Percentiles rank a stretch among this genome's conserved stretches.
Conservation (phyloP, 164 flowering plant species). For the Berberis vulgaris region DNA sequence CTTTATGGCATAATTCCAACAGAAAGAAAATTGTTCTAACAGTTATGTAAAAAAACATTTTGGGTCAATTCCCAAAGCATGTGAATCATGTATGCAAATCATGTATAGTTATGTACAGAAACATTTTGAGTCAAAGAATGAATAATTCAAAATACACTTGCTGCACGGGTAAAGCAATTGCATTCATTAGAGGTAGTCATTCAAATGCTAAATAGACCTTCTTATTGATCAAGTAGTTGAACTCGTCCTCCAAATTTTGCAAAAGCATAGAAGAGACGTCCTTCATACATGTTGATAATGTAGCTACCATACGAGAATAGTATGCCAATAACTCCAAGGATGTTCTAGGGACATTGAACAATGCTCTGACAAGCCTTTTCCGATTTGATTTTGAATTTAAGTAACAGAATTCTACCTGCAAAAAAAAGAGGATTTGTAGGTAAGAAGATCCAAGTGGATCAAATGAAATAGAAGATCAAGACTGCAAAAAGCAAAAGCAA, state of each 20-base stretch:
- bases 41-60: too few relatives aligned
- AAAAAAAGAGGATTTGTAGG: background rate
- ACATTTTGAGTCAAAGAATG: background rate
- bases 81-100: too few relatives aligned
- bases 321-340: slow-evolving; percentile 87
- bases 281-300: slow-evolving; percentile 94
- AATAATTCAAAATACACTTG: background rate
- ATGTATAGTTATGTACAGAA: too few relatives aligned
- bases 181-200: background rate
- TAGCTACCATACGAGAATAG: slow-evolving; percentile 97
- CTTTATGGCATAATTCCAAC: too few relatives aligned
- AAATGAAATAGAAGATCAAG: background rate
- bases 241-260: slow-evolving; percentile 91
- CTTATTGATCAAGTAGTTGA: slow-evolving; percentile 78
- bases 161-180: background rate
- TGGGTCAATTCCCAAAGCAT: too few relatives aligned
- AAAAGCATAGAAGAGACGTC: slow-evolving; percentile 76
- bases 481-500: slow-evolving; percentile 2
- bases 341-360: slow-evolving; percentile 94
- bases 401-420: slow-evolving; percentile 95
- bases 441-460: background rate
- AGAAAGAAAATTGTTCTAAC: too few relatives aligned
- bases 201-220: slow-evolving; percentile 36
- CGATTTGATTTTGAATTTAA: slow-evolving; percentile 82
- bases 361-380: slow-evolving; percentile 84